Percentiles rank a stretch among this genome's conserved stretches.
These are phyloP conservation scores for Piloderma croceum DNA, from an alignment of 768 basidiomycete genomes.

Conservation along the genomic window DNA sequence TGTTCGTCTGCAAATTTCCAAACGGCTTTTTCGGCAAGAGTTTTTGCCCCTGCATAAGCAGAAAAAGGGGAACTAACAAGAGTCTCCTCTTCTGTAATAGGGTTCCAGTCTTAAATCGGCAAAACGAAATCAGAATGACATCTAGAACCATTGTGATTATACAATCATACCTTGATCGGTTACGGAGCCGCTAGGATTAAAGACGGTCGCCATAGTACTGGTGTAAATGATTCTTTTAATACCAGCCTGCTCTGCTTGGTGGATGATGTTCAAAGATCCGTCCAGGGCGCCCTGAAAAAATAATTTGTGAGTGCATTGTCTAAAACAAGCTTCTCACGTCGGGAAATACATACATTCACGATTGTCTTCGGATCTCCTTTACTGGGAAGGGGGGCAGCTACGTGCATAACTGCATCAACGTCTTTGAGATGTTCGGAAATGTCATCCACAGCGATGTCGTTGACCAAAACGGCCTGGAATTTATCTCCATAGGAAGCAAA, in stretches of 20 bases:
- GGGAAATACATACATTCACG: slow-evolving; percentile 15
- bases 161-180: slow-evolving; percentile 27
- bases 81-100: slow-evolving; percentile 25
- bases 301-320: not conserved
- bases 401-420: slow-evolving; percentile 44
- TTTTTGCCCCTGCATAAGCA: slow-evolving; percentile 35
- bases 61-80: slow-evolving; percentile 14
- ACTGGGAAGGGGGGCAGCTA: slow-evolving; percentile 34
- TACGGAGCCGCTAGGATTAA: slow-evolving; percentile 16
- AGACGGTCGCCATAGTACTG: slow-evolving; percentile 32
- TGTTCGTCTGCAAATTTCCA: slow-evolving; percentile 39
- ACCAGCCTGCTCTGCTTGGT: slow-evolving; percentile 32
- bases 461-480: slow-evolving; percentile 27
- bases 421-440: slow-evolving; percentile 49
- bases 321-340: not conserved
- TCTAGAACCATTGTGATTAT: not conserved
- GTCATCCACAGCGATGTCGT: slow-evolving; percentile 28
- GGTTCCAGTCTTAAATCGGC: slow-evolving; percentile 30
- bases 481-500: no score
- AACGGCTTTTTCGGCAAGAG: slow-evolving; percentile 33
- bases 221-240: slow-evolving; percentile 35
- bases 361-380: slow-evolving; percentile 19
- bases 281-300: slow-evolving; percentile 29
- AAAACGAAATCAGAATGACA: not conserved
- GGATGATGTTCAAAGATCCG: slow-evolving; percentile 37